Percentiles rank a stretch among this genome's conserved stretches.
phyloP scores from a whole-genome alignment of 768 basidiomycete genomes.

The Suillus bovinus region DNA sequence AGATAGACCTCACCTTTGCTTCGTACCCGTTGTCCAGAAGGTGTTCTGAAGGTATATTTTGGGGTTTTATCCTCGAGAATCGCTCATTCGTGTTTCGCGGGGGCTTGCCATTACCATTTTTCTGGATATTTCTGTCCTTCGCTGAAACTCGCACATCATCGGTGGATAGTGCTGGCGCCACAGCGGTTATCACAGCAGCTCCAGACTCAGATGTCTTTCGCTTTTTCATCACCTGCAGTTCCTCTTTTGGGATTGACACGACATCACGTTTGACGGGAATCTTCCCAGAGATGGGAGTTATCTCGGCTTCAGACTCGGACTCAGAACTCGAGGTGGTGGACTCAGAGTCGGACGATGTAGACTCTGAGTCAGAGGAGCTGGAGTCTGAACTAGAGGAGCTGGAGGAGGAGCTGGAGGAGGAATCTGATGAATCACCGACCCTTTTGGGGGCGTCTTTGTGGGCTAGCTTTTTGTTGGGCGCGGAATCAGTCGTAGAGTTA shows the following conservation, averaged over 20 bases:
- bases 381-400: neutral
- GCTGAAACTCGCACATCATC: constrained; percentile 2
- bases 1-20: constrained; percentile 56
- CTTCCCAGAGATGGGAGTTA: constrained; percentile 11
- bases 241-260: constrained; percentile 10
- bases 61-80: constrained; percentile 79
- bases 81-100: constrained; percentile 54
- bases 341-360: neutral
- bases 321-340: constrained; percentile 11
- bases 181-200: constrained; percentile 47
- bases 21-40: constrained; percentile 76
- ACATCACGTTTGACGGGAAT: neutral
- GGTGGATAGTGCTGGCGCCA: constrained; percentile 24
- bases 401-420: too few relatives aligned
- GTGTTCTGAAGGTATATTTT: constrained; percentile 44
- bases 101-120: constrained; percentile 20
- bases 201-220: constrained; percentile 56
- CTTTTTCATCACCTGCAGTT: constrained; percentile 52
- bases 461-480: neutral
- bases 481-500: neutral
- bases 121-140: constrained; percentile 1
- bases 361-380: neutral
- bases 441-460: neutral
- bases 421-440: neutral
- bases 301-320: constrained; percentile 5